Evolutionary conservation across 176 grass and related monocot genomes (phyloP), one percentile per base, ranked within the genome.

Genomic region (Triticum urartu): DNA sequence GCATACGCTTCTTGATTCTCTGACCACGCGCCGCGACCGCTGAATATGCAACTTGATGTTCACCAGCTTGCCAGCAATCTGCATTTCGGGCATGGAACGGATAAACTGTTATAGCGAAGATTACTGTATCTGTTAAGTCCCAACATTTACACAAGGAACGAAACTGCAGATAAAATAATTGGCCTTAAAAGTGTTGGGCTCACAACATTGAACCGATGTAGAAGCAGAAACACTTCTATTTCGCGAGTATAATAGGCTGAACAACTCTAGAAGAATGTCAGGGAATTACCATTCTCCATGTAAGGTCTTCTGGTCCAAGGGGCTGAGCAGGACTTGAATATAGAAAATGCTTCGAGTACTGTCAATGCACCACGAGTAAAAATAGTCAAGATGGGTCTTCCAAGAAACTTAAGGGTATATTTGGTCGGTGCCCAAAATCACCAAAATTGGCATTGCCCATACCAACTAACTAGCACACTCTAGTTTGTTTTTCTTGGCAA

Each of bases 21-120:
- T 86, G 8, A 95, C 97, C 21, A 92, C 40, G 22, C 87, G 93
- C 60, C 86, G 86, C 17, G 93, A 95, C 15, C 93, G 86, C 21
- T 87, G 85, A 73, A 90, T 91, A 69, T 94, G 92, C 89, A 95
- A 65, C 85, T 98, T 98, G 86, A 98, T 93, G 84, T 89, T 92
- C 68, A 91, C 74, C 87, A 99, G 66, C 78, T 99, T 99, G 25
- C 93, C 91, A 79, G 91, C 84, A 88, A 99, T 99, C 97, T 99
- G 90, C 77, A 81, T 77, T 88, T 72, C 17, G 32, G 63, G 61
- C 67, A 84, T 30, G 3, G 22, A 68, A 40, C 75, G 36, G 24
- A 43, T 67, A 67, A 80, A 60, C 26, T 30, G 11, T 75, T 84
- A 68, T 24, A 74, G 20, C 11, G 62, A 68, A 33, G 45, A 71